phyloP scores from a whole-genome alignment of 768 basidiomycete genomes.

The Agaricus subrufescens region DNA sequence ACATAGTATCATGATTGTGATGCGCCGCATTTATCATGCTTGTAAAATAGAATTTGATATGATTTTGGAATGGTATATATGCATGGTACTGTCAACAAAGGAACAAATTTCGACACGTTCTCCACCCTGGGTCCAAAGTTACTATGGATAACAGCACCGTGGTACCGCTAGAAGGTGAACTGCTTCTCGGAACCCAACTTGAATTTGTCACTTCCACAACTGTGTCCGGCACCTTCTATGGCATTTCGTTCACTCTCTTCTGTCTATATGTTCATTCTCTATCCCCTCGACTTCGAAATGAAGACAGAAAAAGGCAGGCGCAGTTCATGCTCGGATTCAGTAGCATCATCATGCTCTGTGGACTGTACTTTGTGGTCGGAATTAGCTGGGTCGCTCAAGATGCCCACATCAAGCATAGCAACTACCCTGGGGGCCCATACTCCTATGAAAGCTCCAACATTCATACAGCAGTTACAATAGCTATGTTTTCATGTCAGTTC shows the following conservation, averaged over 20 bases:
- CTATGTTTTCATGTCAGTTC: background rate
- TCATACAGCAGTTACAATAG: background rate
- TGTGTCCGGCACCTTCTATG: background rate
- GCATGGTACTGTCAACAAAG: too few species aligned
- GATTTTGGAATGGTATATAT: too few species aligned
- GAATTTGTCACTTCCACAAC: background rate
- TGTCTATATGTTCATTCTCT: background rate
- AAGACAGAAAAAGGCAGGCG: background rate
- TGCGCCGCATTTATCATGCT: too few species aligned
- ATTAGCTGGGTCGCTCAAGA: background rate
- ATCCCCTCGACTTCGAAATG: background rate
- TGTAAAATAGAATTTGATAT: too few species aligned
- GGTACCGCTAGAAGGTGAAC: too few species aligned
- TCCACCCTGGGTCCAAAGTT: too few species aligned
- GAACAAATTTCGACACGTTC: too few species aligned
- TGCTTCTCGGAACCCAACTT: background rate
- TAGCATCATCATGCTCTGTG: background rate
- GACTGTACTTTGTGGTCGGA: background rate
- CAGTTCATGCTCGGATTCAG: background rate
- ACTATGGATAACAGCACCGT: too few species aligned
- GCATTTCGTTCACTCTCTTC: background rate
- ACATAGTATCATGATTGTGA: too few species aligned
- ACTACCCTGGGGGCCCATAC: background rate
- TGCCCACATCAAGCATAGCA: background rate
- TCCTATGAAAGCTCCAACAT: background rate